Conservation (phyloP, 139 green algal genomes). For the Mesotaenium endlicherianum region DNA sequence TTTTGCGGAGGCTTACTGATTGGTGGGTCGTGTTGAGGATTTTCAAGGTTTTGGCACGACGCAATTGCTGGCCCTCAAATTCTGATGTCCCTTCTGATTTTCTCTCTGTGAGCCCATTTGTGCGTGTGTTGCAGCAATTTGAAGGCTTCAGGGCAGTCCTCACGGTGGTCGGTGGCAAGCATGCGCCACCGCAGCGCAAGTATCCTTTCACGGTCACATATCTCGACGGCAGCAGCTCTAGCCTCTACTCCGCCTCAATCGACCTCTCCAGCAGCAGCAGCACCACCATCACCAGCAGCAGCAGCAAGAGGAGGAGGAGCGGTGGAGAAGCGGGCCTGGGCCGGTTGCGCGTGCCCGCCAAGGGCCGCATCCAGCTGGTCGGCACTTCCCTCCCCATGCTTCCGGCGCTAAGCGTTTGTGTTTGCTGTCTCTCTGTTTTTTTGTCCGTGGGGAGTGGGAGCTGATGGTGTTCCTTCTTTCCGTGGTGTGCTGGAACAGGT, state of each 20-base stretch:
- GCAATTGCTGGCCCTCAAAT: no score
- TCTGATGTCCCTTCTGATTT: no score
- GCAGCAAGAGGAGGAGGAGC: background rate
- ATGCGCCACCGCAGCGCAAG: background rate
- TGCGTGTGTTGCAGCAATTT: constrained; percentile 17
- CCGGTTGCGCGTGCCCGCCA: constrained; percentile 21
- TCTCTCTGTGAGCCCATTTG: no score
- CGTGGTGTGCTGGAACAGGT: background rate
- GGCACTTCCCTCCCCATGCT: background rate
- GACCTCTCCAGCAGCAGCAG: constrained; percentile 1
- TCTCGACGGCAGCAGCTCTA: constrained; percentile 6
- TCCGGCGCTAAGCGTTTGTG: background rate
- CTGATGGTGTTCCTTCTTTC: background rate
- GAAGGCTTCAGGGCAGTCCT: constrained; percentile 28
- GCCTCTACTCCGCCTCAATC: background rate
- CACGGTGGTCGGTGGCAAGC: constrained; percentile 2
- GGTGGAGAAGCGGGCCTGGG: background rate
- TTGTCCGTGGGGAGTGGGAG: background rate
- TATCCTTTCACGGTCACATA: constrained; percentile 13
- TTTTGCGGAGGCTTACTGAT: no score
- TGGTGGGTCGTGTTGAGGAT: no score
- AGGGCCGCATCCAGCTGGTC: constrained; percentile 38
- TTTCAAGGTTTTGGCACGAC: no score
- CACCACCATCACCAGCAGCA: background rate
- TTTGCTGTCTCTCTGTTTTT: background rate